Conservation (phyloP, 805 yeast genomes). For the Candida alai region DNA sequence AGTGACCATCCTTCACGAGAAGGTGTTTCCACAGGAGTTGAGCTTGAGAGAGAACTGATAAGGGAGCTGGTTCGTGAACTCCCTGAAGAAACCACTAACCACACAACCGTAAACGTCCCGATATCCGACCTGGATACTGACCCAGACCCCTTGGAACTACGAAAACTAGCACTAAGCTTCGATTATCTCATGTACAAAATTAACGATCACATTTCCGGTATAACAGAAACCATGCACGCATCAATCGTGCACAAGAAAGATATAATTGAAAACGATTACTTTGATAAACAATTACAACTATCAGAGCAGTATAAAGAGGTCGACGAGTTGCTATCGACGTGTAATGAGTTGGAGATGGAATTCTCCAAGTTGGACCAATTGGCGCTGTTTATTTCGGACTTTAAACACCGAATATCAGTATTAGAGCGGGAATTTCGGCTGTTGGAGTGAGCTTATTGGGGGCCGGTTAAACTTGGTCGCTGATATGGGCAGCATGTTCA, state of each 20-base stretch:
- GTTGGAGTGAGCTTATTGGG: slow-evolving; percentile 1
- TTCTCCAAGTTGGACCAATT: slow-evolving; percentile 53
- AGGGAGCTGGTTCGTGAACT: background rate
- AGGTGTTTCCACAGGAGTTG: too few relatives aligned
- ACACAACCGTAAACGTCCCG: background rate
- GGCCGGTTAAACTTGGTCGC: background rate
- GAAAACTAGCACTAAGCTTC: slow-evolving; percentile 55
- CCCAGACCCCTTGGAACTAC: slow-evolving; percentile 59
- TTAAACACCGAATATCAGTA: slow-evolving; percentile 30
- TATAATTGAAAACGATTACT: slow-evolving; percentile 20
- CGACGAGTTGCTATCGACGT: slow-evolving; percentile 36
- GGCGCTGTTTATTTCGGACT: slow-evolving; percentile 36
- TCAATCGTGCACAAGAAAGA: slow-evolving; percentile 31
- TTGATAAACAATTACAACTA: slow-evolving; percentile 23
- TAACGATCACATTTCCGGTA: slow-evolving; percentile 47
- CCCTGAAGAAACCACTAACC: background rate
- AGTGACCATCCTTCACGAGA: too few relatives aligned
- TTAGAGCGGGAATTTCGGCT: slow-evolving; percentile 26
- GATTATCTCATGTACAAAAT: slow-evolving; percentile 65
- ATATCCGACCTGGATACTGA: slow-evolving; percentile 6
- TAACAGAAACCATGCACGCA: slow-evolving; percentile 39
- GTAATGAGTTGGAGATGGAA: slow-evolving; percentile 49
- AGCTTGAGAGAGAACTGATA: background rate
- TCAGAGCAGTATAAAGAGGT: slow-evolving; percentile 38
- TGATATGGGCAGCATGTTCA: slow-evolving; percentile 2